Conservation (phyloP, 2,329 filamentous ascomycete species). For the Hypoxylon sp. region DNA sequence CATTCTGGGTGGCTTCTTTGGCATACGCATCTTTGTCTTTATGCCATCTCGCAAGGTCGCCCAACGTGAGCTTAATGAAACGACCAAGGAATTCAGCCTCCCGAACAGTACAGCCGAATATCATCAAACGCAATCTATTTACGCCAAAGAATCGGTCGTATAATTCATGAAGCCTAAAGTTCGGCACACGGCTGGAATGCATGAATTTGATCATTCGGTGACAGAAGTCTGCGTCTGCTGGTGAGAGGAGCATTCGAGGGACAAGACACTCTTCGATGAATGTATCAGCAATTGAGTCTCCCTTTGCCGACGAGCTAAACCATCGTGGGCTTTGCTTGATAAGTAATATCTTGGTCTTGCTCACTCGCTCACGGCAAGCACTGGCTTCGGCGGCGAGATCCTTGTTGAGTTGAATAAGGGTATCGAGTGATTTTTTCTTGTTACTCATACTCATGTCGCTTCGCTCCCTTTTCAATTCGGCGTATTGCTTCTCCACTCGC, state of each 20-base stretch:
- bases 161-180: slow-evolving; percentile 88
- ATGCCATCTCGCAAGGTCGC: slow-evolving; percentile 89
- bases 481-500: slow-evolving; percentile 76
- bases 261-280: slow-evolving; percentile 92
- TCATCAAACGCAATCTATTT: slow-evolving; percentile 83
- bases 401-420: slow-evolving; percentile 77
- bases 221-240: slow-evolving; percentile 89
- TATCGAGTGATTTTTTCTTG: slow-evolving; percentile 79
- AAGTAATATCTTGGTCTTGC: slow-evolving; percentile 77
- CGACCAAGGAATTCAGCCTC: slow-evolving; percentile 95
- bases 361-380: slow-evolving; percentile 76
- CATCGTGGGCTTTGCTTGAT: slow-evolving; percentile 78
- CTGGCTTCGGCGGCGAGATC: slow-evolving; percentile 81
- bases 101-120: slow-evolving; percentile 90
- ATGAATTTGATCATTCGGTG: slow-evolving; percentile 90
- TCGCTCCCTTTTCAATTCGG: slow-evolving; percentile 78
- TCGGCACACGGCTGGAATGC: slow-evolving; percentile 85
- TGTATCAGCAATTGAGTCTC: slow-evolving; percentile 78
- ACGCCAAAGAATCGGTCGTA: slow-evolving; percentile 88
- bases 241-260: slow-evolving; percentile 87
- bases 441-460: slow-evolving; percentile 81
- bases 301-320: slow-evolving; percentile 78
- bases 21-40: slow-evolving; percentile 82
- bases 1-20: slow-evolving; percentile 79
- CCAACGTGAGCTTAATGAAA: slow-evolving; percentile 86